A percentile compares a stretch with the other conserved stretches of the same genome.
Evolutionary conservation across 306 rosid species (phyloP).

Genomic region (Herpetospermum pedunculosum): DNA sequence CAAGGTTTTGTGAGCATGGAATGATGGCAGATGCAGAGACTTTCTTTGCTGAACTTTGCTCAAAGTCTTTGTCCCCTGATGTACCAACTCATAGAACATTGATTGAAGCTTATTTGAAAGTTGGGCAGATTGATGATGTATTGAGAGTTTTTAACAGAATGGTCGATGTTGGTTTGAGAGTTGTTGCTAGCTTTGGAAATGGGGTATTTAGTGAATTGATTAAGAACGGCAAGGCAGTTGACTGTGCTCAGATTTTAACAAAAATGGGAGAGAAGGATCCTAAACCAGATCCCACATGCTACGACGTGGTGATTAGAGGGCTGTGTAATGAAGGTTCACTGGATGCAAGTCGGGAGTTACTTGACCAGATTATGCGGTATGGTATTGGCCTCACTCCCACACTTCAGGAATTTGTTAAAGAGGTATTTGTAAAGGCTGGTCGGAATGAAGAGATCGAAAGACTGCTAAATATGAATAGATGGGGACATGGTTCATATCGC

Average conservation of each 20-base stretch:
- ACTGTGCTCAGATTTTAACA: conserved; percentile 62
- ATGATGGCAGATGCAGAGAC: conserved; percentile 65
- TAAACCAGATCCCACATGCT: conserved; percentile 77
- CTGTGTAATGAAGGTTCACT: conserved; percentile 49
- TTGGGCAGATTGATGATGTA: conserved; percentile 57
- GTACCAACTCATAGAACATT: conserved; percentile 66
- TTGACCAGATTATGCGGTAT: conserved; percentile 62
- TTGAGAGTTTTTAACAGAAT: conserved; percentile 53
- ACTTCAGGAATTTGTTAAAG: conserved; percentile 38
- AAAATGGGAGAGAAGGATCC: conserved; percentile 94
- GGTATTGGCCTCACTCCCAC: conserved; percentile 65
- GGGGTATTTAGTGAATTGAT: conserved; percentile 64
- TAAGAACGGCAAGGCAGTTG: conserved; percentile 50
- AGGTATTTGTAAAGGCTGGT: conserved; percentile 46
- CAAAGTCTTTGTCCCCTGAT: conserved; percentile 76
- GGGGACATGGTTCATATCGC: conserved; percentile 26
- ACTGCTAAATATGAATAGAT: conserved; percentile 34
- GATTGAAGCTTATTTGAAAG: conserved; percentile 66
- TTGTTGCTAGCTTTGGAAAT: conserved; percentile 68
- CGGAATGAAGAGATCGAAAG: conserved; percentile 63
- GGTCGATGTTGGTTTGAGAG: conserved; percentile 84
- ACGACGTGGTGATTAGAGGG: conserved; percentile 79
- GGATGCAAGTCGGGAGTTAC: conserved; percentile 43
- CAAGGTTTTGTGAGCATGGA: conserved; percentile 61
- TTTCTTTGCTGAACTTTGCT: conserved; percentile 50